Evolutionary conservation across 345 rosid species (phyloP), one percentile per base, ranked within the genome.

Genomic region (Boechera divaricarpa): DNA sequence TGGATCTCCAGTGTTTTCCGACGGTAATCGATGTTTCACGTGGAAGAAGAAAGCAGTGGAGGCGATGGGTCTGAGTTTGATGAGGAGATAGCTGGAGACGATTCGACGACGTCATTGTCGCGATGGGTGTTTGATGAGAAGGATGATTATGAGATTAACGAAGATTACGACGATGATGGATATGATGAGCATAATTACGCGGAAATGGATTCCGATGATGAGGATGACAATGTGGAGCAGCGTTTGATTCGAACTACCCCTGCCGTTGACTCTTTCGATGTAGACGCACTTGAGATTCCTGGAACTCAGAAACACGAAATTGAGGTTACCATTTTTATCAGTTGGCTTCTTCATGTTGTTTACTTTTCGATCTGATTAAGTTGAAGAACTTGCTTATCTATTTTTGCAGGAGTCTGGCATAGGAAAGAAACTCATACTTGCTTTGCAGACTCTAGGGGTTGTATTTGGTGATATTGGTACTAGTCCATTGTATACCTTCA

Each of bases 401-500:
- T 5, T 36, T 48, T 56, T 84, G 79, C 88, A 95, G 99, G 99
- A 88, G 32, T 78, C 86, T 62, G 82, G 88, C 62, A 18, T 91
- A 12, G 87, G 96, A 44, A 92, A 83, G 90, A 91, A 73, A 59
- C 76, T 95, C 69, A 62, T 86, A 18, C 89, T 95, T 57, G 93
- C 93, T 51, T 89, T 86, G 79, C 99, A 95, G 82, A 95, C 97
- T n/a, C 88, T 92, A 61, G 98, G 96, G 42, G 89, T 92, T 80
- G 98, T 92, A 32, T 95, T 95, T 86, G 99, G 99, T 71, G 99
- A 95, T 75, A 94, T 92, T 83, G 99, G 99, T 53, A 95, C 98
- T 45, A 95, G 99, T 79, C 99, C 98, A 9, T 87, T 95, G 80
- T 92, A 95, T 80, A 85, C 98, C 6, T 95, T 92, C 80, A 89